phyloP scores from a whole-genome alignment of 495 filamentous ascomycete species.

The Aspergillus egyptiacus region DNA sequence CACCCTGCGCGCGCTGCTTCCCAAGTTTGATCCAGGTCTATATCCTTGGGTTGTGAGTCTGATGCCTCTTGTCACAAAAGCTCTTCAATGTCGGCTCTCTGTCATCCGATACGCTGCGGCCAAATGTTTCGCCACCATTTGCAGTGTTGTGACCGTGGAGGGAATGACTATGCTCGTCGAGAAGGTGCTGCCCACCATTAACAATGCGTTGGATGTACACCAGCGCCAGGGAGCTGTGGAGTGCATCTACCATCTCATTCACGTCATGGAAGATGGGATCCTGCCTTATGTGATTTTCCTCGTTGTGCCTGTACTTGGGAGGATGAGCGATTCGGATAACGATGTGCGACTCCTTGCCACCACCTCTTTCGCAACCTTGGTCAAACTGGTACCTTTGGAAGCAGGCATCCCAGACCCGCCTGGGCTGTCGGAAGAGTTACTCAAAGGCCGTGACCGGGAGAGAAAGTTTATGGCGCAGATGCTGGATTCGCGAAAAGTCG shows the following conservation, averaged over 20 bases:
- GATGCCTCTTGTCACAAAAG: conserved; percentile 81
- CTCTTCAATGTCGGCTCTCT: conserved; percentile 76
- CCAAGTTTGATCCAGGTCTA: conserved; percentile 68
- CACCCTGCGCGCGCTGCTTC: conserved; percentile 80
- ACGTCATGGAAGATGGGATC: conserved; percentile 96
- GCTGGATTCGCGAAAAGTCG: conserved; percentile 91
- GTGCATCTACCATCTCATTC: conserved; percentile 88
- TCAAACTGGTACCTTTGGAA: conserved; percentile 98
- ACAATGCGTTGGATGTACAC: conserved; percentile 75
- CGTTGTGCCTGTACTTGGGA: conserved; percentile 92
- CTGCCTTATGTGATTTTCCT: conserved; percentile 98
- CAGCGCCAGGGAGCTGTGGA: conserved; percentile 91
- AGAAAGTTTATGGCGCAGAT: conserved; percentile 95
- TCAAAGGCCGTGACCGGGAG: conserved; percentile 86
- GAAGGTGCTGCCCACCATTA: conserved; percentile 84
- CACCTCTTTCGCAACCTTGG: conserved; percentile 92
- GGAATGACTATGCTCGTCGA: conserved; percentile 96
- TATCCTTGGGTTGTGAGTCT: conserved; percentile 72
- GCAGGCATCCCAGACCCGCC: conserved; percentile 96
- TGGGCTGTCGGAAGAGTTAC: conserved; percentile 78
- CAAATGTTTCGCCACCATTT: conserved; percentile 95
- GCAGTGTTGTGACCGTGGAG: conserved; percentile 88
- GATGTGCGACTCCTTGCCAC: conserved; percentile 92
- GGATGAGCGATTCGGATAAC: conserved; percentile 99
- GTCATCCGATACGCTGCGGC: conserved; percentile 94